Conservation (phyloP, 164 flowering plant species). For the Sextonia rubra region DNA sequence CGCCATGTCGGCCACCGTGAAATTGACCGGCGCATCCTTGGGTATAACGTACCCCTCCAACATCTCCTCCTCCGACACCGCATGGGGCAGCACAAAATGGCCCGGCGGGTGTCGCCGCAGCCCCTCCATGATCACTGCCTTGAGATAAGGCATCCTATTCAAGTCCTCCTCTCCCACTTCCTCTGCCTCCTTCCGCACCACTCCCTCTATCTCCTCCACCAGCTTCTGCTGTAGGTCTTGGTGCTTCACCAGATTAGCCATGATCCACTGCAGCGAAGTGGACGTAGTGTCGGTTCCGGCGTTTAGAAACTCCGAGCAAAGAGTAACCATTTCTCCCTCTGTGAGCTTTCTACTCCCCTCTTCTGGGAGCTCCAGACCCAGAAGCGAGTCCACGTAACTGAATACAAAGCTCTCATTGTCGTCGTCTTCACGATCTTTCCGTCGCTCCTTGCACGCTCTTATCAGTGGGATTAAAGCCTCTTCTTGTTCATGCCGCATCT, state of each 20-base stretch:
- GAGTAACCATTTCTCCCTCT: constrained; percentile 27
- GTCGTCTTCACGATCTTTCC: neutral
- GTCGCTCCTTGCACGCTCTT: neutral
- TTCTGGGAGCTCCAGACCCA: constrained; percentile 21
- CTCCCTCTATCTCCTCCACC: constrained; percentile 1
- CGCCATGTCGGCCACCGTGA: constrained; percentile 31
- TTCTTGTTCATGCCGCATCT: constrained; percentile 17
- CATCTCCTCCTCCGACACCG: constrained; percentile 21
- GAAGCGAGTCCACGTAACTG: constrained; percentile 26
- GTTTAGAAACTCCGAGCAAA: constrained; percentile 32
- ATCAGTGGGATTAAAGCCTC: constrained; percentile 20
- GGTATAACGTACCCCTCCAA: constrained; percentile 33
- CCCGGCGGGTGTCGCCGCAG: constrained; percentile 17
- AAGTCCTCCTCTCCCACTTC: constrained; percentile 20
- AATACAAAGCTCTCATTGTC: constrained; percentile 7
- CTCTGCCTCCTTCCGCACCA: constrained; percentile 6
- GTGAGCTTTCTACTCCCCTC: constrained; percentile 38
- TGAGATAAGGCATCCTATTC: constrained; percentile 14
- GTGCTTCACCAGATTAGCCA: constrained; percentile 31
- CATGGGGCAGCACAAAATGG: constrained; percentile 16
- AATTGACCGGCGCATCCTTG: constrained; percentile 21
- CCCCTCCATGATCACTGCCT: constrained; percentile 13
- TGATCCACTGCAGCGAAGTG: constrained; percentile 30
- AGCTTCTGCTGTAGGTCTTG: constrained; percentile 7
- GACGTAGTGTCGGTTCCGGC: constrained; percentile 36